Percentiles rank a stretch among this genome's conserved stretches.
Evolutionary conservation across 2,329 filamentous ascomycete genomes (phyloP).

Genomic region (Colletotrichum sansevieriae): DNA sequence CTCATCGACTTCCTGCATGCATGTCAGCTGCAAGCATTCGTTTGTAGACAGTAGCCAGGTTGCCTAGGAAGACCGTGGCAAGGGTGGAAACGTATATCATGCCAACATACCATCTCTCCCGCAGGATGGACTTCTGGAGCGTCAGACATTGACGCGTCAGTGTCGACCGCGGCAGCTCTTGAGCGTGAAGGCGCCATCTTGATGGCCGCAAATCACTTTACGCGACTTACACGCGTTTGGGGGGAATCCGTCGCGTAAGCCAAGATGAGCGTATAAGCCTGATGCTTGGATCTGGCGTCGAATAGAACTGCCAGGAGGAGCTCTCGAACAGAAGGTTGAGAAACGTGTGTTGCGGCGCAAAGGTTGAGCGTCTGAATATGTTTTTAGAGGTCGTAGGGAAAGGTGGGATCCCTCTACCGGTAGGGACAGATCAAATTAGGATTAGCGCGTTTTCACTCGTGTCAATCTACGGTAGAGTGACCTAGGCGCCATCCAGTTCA

Average conservation of each 20-base stretch:
- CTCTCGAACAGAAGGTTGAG: slow-evolving; percentile 4
- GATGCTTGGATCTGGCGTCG: slow-evolving; percentile 17
- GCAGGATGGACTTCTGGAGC: slow-evolving; percentile 61
- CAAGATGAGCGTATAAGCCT: slow-evolving; percentile 30
- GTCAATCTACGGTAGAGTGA: slow-evolving; percentile 26
- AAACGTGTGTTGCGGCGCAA: slow-evolving; percentile 26
- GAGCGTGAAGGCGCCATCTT: slow-evolving; percentile 68
- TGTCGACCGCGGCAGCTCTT: slow-evolving; percentile 66
- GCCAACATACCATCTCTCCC: slow-evolving; percentile 64
- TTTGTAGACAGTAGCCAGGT: not conserved
- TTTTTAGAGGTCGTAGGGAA: slow-evolving; percentile 40
- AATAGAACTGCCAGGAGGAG: slow-evolving; percentile 6
- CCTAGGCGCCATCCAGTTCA: not conserved
- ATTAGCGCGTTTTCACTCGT: slow-evolving; percentile 38
- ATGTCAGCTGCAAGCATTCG: slow-evolving; percentile 23
- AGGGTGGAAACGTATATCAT: not conserved
- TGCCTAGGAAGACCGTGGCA: not conserved
- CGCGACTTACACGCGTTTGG: slow-evolving; percentile 68
- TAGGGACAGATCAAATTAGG: slow-evolving; percentile 39
- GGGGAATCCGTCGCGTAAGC: slow-evolving; percentile 1
- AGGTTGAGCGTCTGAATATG: slow-evolving; percentile 32
- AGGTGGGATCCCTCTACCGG: slow-evolving; percentile 40
- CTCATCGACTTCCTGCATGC: slow-evolving; percentile 69
- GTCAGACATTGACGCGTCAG: slow-evolving; percentile 74
- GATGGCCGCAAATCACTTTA: slow-evolving; percentile 59